Percentiles rank a stretch among this genome's conserved stretches.
phyloP scores from a whole-genome alignment of 2,329 filamentous ascomycete species.

The Aspergillus flavus region DNA sequence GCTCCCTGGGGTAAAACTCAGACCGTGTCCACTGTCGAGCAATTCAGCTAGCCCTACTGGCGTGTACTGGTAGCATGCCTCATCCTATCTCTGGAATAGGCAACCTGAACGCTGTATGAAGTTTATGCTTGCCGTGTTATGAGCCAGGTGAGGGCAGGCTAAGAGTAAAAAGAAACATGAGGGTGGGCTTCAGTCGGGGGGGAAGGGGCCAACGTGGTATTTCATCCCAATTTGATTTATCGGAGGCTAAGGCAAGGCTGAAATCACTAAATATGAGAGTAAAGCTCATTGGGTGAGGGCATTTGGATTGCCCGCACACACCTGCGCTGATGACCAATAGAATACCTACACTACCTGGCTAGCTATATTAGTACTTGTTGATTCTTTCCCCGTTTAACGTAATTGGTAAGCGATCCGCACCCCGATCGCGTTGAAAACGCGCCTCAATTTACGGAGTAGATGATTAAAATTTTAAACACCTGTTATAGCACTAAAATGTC shows the following conservation, averaged over 20 bases:
- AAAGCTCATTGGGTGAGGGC: not conserved
- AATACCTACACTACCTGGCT: not conserved
- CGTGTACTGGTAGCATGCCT: not conserved
- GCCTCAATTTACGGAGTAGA: too few relatives aligned
- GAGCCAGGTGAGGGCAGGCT: not conserved
- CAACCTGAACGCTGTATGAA: not conserved
- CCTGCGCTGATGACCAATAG: not conserved
- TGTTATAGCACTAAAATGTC: too few relatives aligned
- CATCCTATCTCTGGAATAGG: not conserved
- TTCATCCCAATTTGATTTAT: not conserved
- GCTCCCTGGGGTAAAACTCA: not conserved
- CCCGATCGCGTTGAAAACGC: too few relatives aligned
- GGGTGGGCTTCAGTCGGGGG: not conserved
- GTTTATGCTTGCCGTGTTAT: not conserved
- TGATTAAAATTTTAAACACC: too few relatives aligned
- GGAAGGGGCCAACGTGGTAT: not conserved
- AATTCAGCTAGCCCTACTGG: not conserved
- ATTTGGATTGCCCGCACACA: not conserved
- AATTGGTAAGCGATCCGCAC: too few relatives aligned
- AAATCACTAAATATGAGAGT: not conserved
- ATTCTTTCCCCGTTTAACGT: too few relatives aligned
- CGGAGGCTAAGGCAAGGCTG: not conserved
- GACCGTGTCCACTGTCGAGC: not conserved
- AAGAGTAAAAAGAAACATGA: not conserved
- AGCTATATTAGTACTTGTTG: not conserved